phyloP scores from a whole-genome alignment of 148 eudicot genomes.

The Suaeda aralocaspica region DNA sequence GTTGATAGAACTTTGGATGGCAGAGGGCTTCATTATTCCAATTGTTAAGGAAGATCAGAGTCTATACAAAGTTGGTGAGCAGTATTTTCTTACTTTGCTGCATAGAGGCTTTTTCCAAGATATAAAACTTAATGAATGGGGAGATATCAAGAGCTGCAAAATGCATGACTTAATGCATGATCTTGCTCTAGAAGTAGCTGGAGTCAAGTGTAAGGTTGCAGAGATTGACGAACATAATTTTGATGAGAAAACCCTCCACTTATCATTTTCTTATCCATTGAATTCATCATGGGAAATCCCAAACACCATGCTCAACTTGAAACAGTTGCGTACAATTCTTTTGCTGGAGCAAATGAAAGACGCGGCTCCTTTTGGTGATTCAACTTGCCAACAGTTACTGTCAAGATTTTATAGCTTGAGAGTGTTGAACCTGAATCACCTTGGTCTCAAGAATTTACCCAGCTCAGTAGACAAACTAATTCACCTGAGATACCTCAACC shows the following conservation, averaged over 20 bases:
- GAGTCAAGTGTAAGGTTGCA: neutral
- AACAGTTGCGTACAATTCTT: conserved; percentile 22
- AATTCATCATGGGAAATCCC: conserved; percentile 2
- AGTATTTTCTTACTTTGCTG: conserved; percentile 1
- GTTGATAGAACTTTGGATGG: conserved; percentile 25
- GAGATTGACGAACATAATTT: neutral
- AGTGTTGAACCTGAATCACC: neutral
- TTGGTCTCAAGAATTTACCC: neutral
- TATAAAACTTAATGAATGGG: neutral
- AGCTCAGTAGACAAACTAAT: conserved; percentile 12
- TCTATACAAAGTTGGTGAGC: conserved; percentile 2
- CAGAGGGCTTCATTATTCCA: conserved; percentile 19
- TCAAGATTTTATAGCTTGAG: conserved; percentile 13
- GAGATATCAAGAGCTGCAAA: conserved; percentile 1
- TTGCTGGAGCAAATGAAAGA: conserved; percentile 11
- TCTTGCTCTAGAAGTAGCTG: conserved; percentile 20
- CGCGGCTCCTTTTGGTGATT: too few relatives aligned
- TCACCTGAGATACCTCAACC: conserved; percentile 26
- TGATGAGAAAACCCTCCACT: neutral
- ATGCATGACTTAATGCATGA: too few relatives aligned
- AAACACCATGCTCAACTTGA: neutral
- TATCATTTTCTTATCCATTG: neutral
- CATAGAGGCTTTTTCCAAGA: conserved; percentile 19
- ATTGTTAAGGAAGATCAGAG: neutral
- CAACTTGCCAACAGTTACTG: neutral